phyloP scores from a whole-genome alignment of 1,139 yeast genomes.

The Eremothecium gossypii region DNA sequence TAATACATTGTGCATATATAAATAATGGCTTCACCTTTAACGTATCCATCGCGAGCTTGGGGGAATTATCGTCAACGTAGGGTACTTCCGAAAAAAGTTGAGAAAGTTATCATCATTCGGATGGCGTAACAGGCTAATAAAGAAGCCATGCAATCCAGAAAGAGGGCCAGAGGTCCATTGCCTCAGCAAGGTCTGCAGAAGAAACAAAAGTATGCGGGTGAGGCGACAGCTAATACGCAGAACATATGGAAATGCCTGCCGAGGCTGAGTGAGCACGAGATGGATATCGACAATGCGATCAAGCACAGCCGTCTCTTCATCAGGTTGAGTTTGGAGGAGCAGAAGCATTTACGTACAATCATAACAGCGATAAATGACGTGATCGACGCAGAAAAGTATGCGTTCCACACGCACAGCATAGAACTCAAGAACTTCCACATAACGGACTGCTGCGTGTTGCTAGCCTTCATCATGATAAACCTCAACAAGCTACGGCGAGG shows the following conservation, averaged over 20 bases:
- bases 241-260: slow-evolving; percentile 22
- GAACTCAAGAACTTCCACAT: slow-evolving; percentile 14
- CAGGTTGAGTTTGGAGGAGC: slow-evolving; percentile 1
- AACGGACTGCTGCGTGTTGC: slow-evolving; percentile 20
- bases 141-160: slow-evolving; percentile 2
- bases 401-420: not conserved
- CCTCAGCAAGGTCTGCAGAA: not conserved
- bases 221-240: slow-evolving; percentile 8
- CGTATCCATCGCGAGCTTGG: not conserved
- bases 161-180: not conserved
- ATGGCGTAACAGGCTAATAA: not conserved
- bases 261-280: slow-evolving; percentile 12
- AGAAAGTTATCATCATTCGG: not conserved
- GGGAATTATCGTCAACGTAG: not conserved
- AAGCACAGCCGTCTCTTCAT: slow-evolving; percentile 18
- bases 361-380: slow-evolving; percentile 1
- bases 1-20: not conserved
- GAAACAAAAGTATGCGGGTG: slow-evolving; percentile 1
- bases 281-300: slow-evolving; percentile 11
- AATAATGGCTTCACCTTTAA: not conserved
- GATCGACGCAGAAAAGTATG: not conserved
- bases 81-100: not conserved
- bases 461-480: slow-evolving; percentile 13
- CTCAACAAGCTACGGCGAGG: slow-evolving; percentile 11
- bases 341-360: not conserved